Evolutionary conservation across 768 basidiomycete species (phyloP), one percentile per base, ranked within the genome.

Genomic region (Mycena rebaudengoi): DNA sequence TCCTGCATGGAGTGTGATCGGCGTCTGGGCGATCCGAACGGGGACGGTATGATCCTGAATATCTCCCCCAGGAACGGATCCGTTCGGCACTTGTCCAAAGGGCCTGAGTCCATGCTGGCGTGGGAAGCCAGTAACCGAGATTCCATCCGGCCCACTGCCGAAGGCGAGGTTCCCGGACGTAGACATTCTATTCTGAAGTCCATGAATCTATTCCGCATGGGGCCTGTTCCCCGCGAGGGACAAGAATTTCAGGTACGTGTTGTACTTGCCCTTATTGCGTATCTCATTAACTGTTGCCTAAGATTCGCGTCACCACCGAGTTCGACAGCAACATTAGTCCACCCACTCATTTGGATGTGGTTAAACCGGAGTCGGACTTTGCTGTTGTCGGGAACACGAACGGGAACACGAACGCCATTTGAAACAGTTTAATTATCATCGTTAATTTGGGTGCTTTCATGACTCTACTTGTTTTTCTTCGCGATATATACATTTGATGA

Each of bases 261-360:
- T 16, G n/a, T 20, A 7, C 23, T 14, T 13, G 13, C 3, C 33
- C 21, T 14, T 5, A n/a, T 18, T 25, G 21, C 30, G 8, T 21
- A 28, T 43, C 29, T 18, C 18, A 32, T 18, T 32, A 25, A 59
- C n/a, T 21, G 18, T 26, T 44, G 30, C 11, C 8, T 18, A 16
- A 60, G 58, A 60, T 60, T 32, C 58, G 37, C 37, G 58, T 60
- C 10, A 51, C 48, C 14, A 51, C 58, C 12, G 58, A 60, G 49
- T 51, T 60, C 49, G 40, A 60, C 21, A 60, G 48, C 48, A 60
- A 28, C 58, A 60, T 49, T 33, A 60, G 58, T 25, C 58, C 58
- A 8, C 39, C 58, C 5, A 44, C 48, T 21, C 32, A 44, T 57
- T 44, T 16, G 12, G 35, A 51, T 33, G 12, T 18, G 55, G 65